Evolutionary conservation across 164 flowering plant genomes (phyloP), one percentile per base, ranked within the genome.

Genomic region (Vitis riparia): DNA sequence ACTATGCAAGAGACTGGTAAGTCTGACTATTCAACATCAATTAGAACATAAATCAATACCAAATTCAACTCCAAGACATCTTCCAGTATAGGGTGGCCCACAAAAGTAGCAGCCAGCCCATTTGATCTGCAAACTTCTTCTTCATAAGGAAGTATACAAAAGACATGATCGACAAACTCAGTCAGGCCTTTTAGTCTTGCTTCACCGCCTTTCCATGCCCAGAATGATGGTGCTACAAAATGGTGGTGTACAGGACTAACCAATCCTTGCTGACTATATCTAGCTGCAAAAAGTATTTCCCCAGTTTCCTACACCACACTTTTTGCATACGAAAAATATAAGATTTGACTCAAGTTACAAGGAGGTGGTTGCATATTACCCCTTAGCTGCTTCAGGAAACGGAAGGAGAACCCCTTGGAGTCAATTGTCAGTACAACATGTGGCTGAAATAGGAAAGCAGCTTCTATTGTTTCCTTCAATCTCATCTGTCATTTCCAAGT

Each of bases 181-280:
- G 88, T 66, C n/a, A 95, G 87, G 58, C 87, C 83, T 72, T 69
- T 84, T 29, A 95, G 89, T 76, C 98, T 89, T 65, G 73, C 80
- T 82, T 95, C 97, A 71, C 98, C 99, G 8, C 98, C 97, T 89
- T 87, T 91, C 99, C 98, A 95, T 29, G 98, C 99, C 99, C 99
- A 95, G 68, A 93, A 95, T 56, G 99, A 93, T 15, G 99, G 99
- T 58, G 98, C 98, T 44, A 95, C 99, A 79, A 89, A 95, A 77
- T 95, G 99, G 67, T 90, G 79, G 63, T 89, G 92, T 12, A 79
- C 64, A 30, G 97, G 91, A 48, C 74, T 51, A 80, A 50, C 78
- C 63, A 75, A 16, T 49, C 82, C 80, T 55, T 77, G 80, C 65
- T 75, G 75, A 68, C 66, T 65, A 75, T 76, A 87, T 76, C 80